Evolutionary conservation across 768 basidiomycete genomes (phyloP), one percentile per base, ranked within the genome.

Genomic region (Amanita pseudoporphyria): DNA sequence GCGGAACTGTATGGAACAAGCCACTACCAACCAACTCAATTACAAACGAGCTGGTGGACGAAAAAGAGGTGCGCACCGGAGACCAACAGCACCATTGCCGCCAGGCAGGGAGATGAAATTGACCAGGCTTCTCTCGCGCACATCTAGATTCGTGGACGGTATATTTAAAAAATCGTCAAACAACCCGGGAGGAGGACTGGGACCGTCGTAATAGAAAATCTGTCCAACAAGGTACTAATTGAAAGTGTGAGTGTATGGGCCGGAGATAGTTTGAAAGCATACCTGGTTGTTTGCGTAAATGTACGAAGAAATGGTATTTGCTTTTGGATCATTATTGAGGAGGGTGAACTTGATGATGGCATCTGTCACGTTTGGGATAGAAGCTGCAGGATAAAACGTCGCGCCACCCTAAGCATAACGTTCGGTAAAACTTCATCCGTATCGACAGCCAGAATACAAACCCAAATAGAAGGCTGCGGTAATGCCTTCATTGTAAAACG

Each of bases 401-500:
- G 70, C 12, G 0, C 80, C 81, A 4, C 77, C 79, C 79, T 81
- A 49, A n/a, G 6, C 2, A 31, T 3, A 43, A 13, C 37, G 26
- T n/a, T 31, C 30, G 2, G 26, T 7, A n/a, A 7, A 2, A 10
- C 40, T 18, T 10, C 16, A 24, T 4, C 16, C 9, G 22, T 16
- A 16, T 14, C 24, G 31, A 19, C n/a, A 35, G 3, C 32, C 18
- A 6, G 9, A 24, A 42, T 13, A 47, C 72, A 12, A 63, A 82
- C 81, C 81, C 80, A 84, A 50, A 84, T 74, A 61, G 72, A 59
- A 0, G 64, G 63, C 62, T 82, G 79, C 5, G 81, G 73, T 56
- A 69, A 70, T 0, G 77, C 68, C 53, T 72, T 73, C 18, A 84
- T 47, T 0, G 73, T 77, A 55, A 84, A 77, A 36, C 62, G 69